Base-by-base conservation (phyloP, 192 early-diverging fungal genomes). In the Physocladia obscura region DNA sequence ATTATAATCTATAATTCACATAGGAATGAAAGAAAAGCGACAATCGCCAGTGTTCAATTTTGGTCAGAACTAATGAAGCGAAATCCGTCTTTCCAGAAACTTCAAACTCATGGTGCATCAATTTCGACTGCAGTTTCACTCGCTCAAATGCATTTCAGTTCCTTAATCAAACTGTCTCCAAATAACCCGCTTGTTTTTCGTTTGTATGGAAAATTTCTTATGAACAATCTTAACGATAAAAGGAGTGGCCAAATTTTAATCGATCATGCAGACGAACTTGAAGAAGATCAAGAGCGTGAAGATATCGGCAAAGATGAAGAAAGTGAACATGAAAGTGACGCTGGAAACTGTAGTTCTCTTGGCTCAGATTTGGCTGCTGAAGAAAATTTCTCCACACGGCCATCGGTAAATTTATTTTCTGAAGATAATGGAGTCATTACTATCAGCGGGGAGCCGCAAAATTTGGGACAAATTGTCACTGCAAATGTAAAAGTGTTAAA, bases 191-290 rank as follows among this genome's bases (percentile, higher is more conserved):
- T 61, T 3, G 70, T 59, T 2, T 82, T 77, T 47, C 72, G 81
- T 19, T 22, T 82, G 30, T 82, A 79, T 31, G 81, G 75, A 13
- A 22, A 30, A 11, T 82, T 82, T 63, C 64, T 82, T 19, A 72
- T 79, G 31, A 58, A 79, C 39, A 63, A 75, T 31, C 24, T 82
- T 22, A 82, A 82, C 52, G 81, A 82, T 57, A 52, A 71, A 15
- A 72, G 68, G 32, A 51, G 62, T 24, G 81, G 75, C 1, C 73
- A 79, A 50, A 61, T 57, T 19, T 40, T 79, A 15, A 32, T 82
- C n/a, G 70, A 79, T 17, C 75, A 74, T 44, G 81, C 81, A 11
- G 77, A 79, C 29, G 77, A 82, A 50, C 24, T 82, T 27, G 77
- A 79, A 35, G 77, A 69, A 22, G 73, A 70, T 19, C 21, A 40